Conservation (phyloP, 2,329 filamentous ascomycete species). For the Colletotrichum tropicale region DNA sequence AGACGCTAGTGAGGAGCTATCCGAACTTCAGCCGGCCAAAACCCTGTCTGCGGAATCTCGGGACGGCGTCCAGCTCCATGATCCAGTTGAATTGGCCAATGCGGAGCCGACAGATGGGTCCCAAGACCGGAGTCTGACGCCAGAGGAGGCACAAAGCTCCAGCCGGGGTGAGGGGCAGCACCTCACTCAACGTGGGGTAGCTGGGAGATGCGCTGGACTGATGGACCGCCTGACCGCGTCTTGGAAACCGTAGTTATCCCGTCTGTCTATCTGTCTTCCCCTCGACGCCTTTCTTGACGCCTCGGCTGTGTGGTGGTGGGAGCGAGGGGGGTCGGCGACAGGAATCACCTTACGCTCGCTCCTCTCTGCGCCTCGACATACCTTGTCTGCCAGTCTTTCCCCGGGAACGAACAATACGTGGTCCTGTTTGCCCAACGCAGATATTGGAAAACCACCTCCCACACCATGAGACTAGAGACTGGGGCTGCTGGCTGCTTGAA, state of each 20-base stretch:
- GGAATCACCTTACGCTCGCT: neutral
- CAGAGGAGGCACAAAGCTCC: neutral
- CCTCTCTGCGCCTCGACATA: neutral
- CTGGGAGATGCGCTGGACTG: neutral
- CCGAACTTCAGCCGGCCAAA: conserved; percentile 1
- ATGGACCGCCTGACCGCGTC: neutral
- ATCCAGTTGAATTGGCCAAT: conserved; percentile 1
- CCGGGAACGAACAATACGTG: neutral
- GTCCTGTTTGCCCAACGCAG: neutral
- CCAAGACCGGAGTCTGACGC: neutral
- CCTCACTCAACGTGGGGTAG: conserved; percentile 11
- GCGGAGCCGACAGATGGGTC: neutral
- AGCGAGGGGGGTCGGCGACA: neutral
- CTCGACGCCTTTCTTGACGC: neutral
- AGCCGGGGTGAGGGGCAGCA: conserved; percentile 7
- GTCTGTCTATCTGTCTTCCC: neutral
- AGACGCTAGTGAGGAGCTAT: neutral
- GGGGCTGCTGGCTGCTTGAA: neutral
- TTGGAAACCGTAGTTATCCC: neutral
- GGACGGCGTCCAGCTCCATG: conserved; percentile 12
- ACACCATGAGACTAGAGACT: neutral
- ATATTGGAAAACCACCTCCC: neutral
- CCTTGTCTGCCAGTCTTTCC: neutral
- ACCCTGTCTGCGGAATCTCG: conserved; percentile 14
- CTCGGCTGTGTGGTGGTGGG: neutral